Evolutionary conservation across 306 rosid genomes (phyloP), one percentile per base, ranked within the genome.

Genomic region (Prunus padus): DNA sequence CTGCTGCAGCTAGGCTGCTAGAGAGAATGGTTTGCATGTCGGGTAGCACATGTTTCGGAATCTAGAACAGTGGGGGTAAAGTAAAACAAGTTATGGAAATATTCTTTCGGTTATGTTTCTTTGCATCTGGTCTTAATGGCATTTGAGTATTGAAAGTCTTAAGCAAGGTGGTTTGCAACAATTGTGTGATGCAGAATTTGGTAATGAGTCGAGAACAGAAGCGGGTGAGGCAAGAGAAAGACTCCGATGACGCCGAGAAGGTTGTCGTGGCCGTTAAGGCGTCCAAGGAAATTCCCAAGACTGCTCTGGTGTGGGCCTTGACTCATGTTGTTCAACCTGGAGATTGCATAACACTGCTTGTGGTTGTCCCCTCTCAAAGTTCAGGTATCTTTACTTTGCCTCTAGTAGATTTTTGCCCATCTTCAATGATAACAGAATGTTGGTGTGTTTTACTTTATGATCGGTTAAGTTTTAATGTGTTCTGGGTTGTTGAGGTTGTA

Each of bases 271-370:
- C 97, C 1, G 99, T 95, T 67, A 95, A 92, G 89, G 97, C 97
- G 1, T 89, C 93, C 2, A 90, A 80, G 82, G 99, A 95, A 77
- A 92, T 95, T 83, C 98, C 99, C 26, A 92, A 88, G 80, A 92
- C 88, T 66, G 99, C 99, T 78, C 86, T 95, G 52, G 90, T 95
- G 64, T 95, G 99, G 99, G 96, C 98, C 5, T 77, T 95, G 79
- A 92, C 97, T 81, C 99, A 90, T 87, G 98, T 95, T 82, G 99
- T 95, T 84, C 99, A 95, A 65, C 96, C 97, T 49, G 99, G 97
- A 47, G 97, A 95, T 67, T 95, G 97, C 88, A 95, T 95, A 71
- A 90, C 98, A 37, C 82, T 95, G 59, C 89, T 95, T 25, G 99
- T 95, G 42, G 99, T 95, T 82, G 96, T 92, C 54, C 92, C 99